phyloP scores from a whole-genome alignment of 2,329 filamentous ascomycete genomes.

The Aspergillus felis region DNA sequence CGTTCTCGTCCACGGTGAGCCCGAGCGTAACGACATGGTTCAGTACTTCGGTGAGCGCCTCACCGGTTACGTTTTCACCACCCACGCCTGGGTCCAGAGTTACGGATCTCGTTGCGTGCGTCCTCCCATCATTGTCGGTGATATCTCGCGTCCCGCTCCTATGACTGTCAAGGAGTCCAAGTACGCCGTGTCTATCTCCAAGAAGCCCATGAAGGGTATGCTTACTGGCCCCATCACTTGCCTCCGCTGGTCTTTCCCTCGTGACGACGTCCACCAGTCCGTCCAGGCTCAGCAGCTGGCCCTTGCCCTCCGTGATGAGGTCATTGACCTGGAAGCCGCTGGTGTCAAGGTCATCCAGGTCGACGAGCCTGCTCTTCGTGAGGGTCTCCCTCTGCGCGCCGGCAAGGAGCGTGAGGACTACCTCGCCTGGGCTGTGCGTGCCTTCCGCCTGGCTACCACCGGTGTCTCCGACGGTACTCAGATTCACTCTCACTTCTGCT shows the following conservation, averaged over 20 bases:
- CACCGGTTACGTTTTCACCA: slow-evolving; percentile 97
- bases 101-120: slow-evolving; percentile 98
- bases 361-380: slow-evolving; percentile 97
- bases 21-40: slow-evolving; percentile 99
- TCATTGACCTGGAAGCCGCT: slow-evolving; percentile 94
- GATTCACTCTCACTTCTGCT: slow-evolving; percentile 99
- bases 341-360: slow-evolving; percentile 98
- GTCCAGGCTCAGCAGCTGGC: slow-evolving; percentile 98
- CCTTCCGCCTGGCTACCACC: slow-evolving; percentile 92
- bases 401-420: slow-evolving; percentile 96
- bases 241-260: slow-evolving; percentile 98
- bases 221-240: slow-evolving; percentile 98
- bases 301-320: slow-evolving; percentile 96
- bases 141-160: slow-evolving; percentile 91
- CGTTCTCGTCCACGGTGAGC: slow-evolving; percentile 97
- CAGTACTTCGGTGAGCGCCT: slow-evolving; percentile 99
- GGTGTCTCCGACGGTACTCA: slow-evolving; percentile 94
- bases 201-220: slow-evolving; percentile 99
- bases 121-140: slow-evolving; percentile 96
- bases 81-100: slow-evolving; percentile 96
- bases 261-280: slow-evolving; percentile 98
- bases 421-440: slow-evolving; percentile 94
- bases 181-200: slow-evolving; percentile 92
- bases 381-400: slow-evolving; percentile 93
- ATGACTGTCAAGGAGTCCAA: slow-evolving; percentile 99